Evolutionary conservation across 2,329 filamentous ascomycete species (phyloP), one percentile per base, ranked within the genome.

Genomic region (Sporothrix protearum): DNA sequence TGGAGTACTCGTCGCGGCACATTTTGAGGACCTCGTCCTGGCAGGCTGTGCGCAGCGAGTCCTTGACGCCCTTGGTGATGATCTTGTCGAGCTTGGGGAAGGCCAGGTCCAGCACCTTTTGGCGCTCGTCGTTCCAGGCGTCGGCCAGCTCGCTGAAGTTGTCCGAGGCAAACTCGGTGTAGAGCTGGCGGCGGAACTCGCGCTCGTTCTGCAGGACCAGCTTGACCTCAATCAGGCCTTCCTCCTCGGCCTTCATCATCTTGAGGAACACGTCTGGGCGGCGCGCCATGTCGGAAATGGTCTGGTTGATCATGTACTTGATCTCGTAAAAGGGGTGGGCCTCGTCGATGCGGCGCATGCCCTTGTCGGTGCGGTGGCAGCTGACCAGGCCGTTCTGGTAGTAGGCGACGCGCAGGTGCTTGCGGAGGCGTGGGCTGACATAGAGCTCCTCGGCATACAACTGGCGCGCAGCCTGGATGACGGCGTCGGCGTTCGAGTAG

Each of bases 281-380:
- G 69, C 89, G 88, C 2, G 93, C 91, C 72, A 98, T 87, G 75
- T 96, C 92, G 55, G 85, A 84, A 73, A 97, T 91, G 8, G 92
- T 92, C 80, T 97, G 94, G 76, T 96, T 94, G 75, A 93, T 89
- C 25, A 99, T 85, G 77, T 99, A 99, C 81, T 99, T 97, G 83
- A 99, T 93, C 80, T 98, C 96, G 79, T 98, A 98, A 80, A 96
- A 98, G 0, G 94, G 93, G 77, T 98, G 94, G 30, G 96, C 90
- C 73, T 98, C 95, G 76, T 97, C 94, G 76, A 99, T 98, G 78
- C 93, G 92, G 71, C 92, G 92, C 69, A 97, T 83, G 36, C 96
- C 96, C 81, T 98, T 99, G 73, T 98, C 94, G 0, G 96, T 99
- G 71, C 96, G 90, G 73, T 88, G 89, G 79, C 94, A 97, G 82